Conservation (phyloP, 768 basidiomycete species). For the Guyanaporus albipodus region DNA sequence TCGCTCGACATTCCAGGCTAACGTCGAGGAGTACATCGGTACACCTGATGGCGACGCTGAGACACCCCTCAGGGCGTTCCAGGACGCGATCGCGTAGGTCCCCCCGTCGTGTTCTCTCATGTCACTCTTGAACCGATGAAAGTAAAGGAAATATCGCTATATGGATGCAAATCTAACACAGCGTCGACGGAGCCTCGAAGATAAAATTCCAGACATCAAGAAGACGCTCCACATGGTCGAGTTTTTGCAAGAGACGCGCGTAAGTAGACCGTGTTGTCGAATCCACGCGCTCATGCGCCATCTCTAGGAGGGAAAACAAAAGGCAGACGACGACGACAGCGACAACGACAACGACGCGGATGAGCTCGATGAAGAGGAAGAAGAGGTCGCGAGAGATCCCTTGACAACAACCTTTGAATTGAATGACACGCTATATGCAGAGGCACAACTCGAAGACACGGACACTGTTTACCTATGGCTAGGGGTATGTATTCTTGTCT, state of each 20-base stretch:
- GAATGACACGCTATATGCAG: conserved; percentile 92
- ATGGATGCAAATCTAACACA: conserved; percentile 89
- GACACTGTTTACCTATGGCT: conserved; percentile 95
- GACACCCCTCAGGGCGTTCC: conserved; percentile 70
- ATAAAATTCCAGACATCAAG: conserved; percentile 94
- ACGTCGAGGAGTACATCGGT: conserved; percentile 85
- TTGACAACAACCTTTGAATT: conserved; percentile 89
- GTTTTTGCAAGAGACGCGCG: conserved; percentile 68
- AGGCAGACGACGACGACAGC: conserved; percentile 29
- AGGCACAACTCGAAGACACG: conserved; percentile 81
- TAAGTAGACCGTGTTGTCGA: conserved; percentile 32
- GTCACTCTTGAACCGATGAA: conserved; percentile 18
- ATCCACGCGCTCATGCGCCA: background rate
- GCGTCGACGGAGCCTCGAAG: conserved; percentile 73
- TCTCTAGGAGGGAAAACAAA: conserved; percentile 57
- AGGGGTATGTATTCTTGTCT: conserved; percentile 57
- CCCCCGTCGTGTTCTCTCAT: conserved; percentile 2
- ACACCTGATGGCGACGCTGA: conserved; percentile 78
- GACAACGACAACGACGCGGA: no score
- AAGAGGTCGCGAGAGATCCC: conserved; percentile 40
- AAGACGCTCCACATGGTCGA: conserved; percentile 91
- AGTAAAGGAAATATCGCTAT: conserved; percentile 91
- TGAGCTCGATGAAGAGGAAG: conserved; percentile 55
- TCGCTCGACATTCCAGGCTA: conserved; percentile 47
- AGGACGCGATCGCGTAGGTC: conserved; percentile 90